Conservation (phyloP, 2,329 filamentous ascomycete species). For the Diplodia mutila region DNA sequence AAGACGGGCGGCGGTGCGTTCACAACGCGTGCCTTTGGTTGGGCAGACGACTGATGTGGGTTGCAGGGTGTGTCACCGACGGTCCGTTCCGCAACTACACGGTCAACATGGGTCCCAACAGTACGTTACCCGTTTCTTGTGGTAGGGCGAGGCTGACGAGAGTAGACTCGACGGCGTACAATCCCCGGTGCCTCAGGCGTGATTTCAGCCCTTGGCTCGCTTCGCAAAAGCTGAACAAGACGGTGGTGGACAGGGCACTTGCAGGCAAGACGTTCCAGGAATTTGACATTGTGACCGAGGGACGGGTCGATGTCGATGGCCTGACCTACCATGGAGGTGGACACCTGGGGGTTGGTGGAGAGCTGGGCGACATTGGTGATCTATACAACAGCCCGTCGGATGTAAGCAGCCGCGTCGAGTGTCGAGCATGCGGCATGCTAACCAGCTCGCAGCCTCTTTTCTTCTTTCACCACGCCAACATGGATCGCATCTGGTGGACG, state of each 20-base stretch:
- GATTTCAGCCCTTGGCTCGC: slow-evolving; percentile 12
- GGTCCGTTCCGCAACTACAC: slow-evolving; percentile 56
- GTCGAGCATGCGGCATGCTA: not conserved
- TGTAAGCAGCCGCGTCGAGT: not conserved
- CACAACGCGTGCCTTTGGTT: not conserved
- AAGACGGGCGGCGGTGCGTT: slow-evolving; percentile 13
- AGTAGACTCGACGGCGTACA: slow-evolving; percentile 19
- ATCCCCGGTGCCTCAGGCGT: slow-evolving; percentile 17
- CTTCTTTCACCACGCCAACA: slow-evolving; percentile 51
- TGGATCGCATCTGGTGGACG: slow-evolving; percentile 55
- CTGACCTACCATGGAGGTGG: slow-evolving; percentile 46
- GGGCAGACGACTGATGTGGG: slow-evolving; percentile 36
- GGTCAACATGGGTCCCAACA: slow-evolving; percentile 53
- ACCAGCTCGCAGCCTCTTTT: slow-evolving; percentile 33
- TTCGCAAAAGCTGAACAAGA: slow-evolving; percentile 17
- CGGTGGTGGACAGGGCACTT: slow-evolving; percentile 10
- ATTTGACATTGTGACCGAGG: slow-evolving; percentile 9
- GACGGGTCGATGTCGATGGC: not conserved
- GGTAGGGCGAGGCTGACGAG: not conserved
- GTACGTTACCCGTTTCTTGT: not conserved
- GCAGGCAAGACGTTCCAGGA: slow-evolving; percentile 14
- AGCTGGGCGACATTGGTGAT: slow-evolving; percentile 2
- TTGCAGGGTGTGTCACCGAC: slow-evolving; percentile 53
- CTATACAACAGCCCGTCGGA: slow-evolving; percentile 7
- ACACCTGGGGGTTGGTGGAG: slow-evolving; percentile 48